Conservation (phyloP, 768 basidiomycete genomes). For the Strobilomyces confusus region DNA sequence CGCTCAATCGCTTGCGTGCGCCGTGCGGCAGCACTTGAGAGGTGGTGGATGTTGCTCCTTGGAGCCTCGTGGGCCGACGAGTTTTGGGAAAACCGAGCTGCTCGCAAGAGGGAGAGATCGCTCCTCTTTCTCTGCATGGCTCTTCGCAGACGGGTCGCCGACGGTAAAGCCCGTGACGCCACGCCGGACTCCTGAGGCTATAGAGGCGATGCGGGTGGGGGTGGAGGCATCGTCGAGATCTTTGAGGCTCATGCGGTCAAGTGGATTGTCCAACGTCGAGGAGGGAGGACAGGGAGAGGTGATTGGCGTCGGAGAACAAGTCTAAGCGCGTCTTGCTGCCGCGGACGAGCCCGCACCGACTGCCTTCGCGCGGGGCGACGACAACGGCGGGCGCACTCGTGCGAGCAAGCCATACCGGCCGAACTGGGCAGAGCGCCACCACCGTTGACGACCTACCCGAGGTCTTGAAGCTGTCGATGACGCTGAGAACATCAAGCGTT, state of each 20-base stretch:
- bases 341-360: constrained; percentile 37
- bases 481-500: constrained; percentile 81
- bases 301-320: constrained; percentile 12
- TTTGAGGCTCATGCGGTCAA: constrained; percentile 38
- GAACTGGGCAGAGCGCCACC: constrained; percentile 61
- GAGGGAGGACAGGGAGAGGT: constrained; percentile 42
- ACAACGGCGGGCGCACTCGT: too few species aligned
- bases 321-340: constrained; percentile 28
- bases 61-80: too few species aligned
- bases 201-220: constrained; percentile 43
- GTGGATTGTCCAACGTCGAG: constrained; percentile 69
- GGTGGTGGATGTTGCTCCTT: too few species aligned
- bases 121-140: too few species aligned
- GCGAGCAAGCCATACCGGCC: constrained; percentile 10
- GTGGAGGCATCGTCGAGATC: constrained; percentile 31
- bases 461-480: constrained; percentile 68
- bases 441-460: constrained; percentile 32
- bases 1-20: too few species aligned
- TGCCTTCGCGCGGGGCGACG: constrained; percentile 28
- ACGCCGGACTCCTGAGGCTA: constrained; percentile 41
- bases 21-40: too few species aligned
- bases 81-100: too few species aligned
- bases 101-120: too few species aligned
- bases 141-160: constrained; percentile 16
- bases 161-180: constrained; percentile 37